Evolutionary conservation across 176 grass and related monocot genomes (phyloP).

Genomic region (Oryza meridionalis): DNA sequence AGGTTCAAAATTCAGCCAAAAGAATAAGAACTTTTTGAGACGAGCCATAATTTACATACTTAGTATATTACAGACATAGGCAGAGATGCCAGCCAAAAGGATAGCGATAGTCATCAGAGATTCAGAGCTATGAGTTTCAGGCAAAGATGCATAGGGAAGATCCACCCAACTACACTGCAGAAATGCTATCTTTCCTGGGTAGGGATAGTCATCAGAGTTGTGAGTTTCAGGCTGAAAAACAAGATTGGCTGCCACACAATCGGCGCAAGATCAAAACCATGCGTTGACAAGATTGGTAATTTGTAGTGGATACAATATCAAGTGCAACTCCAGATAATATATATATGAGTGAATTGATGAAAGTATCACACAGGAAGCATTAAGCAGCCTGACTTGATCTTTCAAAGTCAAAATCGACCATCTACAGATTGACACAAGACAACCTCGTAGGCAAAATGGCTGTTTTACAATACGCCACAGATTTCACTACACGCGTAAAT

Average conservation of each 20-base stretch:
- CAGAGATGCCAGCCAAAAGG: not conserved
- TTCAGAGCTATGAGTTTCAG: not conserved
- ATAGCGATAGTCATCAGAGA: not conserved
- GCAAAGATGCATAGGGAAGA: not conserved
- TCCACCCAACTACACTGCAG: not conserved
- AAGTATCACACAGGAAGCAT: constrained; percentile 35
- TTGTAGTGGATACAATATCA: not conserved
- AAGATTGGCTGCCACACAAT: not conserved
- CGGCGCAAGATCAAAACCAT: not conserved
- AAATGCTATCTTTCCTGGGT: not conserved
- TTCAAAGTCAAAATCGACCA: constrained; percentile 34
- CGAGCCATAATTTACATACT: not conserved
- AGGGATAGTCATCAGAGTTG: not conserved
- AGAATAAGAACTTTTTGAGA: not conserved
- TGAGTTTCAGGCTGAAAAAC: not conserved
- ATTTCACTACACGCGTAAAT: constrained; percentile 48
- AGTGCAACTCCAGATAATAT: constrained; percentile 28
- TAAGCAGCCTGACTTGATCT: constrained; percentile 16
- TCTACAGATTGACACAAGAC: constrained; percentile 41
- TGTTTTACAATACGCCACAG: constrained; percentile 38
- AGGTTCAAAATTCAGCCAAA: not conserved
- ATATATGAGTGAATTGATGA: not conserved
- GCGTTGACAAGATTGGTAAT: not conserved
- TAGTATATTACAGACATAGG: not conserved
- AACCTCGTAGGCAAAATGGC: constrained; percentile 48